A percentile compares a stretch with the other conserved stretches of the same genome.
These are phyloP conservation scores for Penicillium sp. DNA, from an alignment of 2,329 filamentous ascomycete genomes.

Conservation along the genomic window DNA sequence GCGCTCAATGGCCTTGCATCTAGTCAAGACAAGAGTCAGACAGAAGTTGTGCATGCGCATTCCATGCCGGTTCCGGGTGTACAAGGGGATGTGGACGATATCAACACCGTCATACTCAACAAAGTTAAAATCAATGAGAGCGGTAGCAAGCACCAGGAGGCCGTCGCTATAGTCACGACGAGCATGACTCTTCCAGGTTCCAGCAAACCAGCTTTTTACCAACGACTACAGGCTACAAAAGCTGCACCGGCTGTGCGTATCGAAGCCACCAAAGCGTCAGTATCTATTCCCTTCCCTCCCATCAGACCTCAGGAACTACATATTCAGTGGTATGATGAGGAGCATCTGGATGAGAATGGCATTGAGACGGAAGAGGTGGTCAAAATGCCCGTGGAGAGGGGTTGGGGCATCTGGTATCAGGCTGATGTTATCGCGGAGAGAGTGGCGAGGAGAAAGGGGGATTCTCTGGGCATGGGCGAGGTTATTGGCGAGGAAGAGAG, in stretches of 20 bases:
- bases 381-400: conserved; percentile 20
- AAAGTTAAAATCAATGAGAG: conserved; percentile 15
- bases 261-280: conserved; percentile 26
- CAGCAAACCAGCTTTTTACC: conserved; percentile 20
- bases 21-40: neutral
- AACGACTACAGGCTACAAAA: conserved; percentile 20
- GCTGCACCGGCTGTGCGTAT: conserved; percentile 23
- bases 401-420: conserved; percentile 33
- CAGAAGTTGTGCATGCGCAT: conserved; percentile 21
- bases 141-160: neutral
- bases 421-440: conserved; percentile 28
- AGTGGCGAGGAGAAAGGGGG: conserved; percentile 6
- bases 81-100: conserved; percentile 29
- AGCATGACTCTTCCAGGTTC: conserved; percentile 22
- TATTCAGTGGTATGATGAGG: conserved; percentile 25
- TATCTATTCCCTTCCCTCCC: conserved; percentile 26
- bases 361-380: conserved; percentile 26
- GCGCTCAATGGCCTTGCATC: conserved; percentile 12
- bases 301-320: conserved; percentile 26
- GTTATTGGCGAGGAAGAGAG: conserved; percentile 21
- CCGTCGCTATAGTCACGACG: conserved; percentile 13
- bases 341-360: conserved; percentile 23
- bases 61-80: conserved; percentile 20
- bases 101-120: conserved; percentile 26
- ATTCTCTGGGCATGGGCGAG: conserved; percentile 1